Base-by-base conservation (phyloP, 306 rosid genomes). In the Malus sylvestris region DNA sequence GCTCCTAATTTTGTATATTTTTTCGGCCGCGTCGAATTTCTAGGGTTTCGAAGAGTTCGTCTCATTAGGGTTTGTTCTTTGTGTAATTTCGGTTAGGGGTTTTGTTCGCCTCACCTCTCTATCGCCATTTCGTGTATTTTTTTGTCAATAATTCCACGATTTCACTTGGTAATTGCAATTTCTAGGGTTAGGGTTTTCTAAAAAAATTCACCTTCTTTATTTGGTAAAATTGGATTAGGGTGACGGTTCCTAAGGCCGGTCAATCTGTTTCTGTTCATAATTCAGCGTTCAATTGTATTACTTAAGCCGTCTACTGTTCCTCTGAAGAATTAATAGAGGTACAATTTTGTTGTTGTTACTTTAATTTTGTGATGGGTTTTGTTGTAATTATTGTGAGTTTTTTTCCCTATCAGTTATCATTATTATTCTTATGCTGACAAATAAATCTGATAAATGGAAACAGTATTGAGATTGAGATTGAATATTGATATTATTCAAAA, bases 171-270 rank as follows among this genome's bases (percentile, higher is more conserved):
- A 29, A 70, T 74, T 59, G 40, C 20, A 18, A 66, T 59, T 51
- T 38, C 79, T 82, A 84, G 90, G 85, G 89, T 84, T 86, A 89
- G 90, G 92, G 90, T 83, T 84, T 84, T 78, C 33, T 35, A 32
- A 42, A 73, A 23, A 11, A 10, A 27, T 32, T 51, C 52, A 83
- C 19, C 1, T 68, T 33, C 42, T 71, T 29, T 38, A 44, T 70
- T 80, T 67, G 49, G 79, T 76, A 67, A 22, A 86, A 88, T 88
- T 76, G 22, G n/a, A 4, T 68, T 81, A 77, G 87, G 88, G 72
- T n/a, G 71, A 33, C 22, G 67, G 68, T 58, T 46, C 55, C 30
- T 67, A 55, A 49, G 57, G n/a, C 64, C 44, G 45, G 52, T 74
- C 25, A 33, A 63, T 70, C 3, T 8, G 18, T 5, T 78, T 32